Conservation (phyloP, 805 yeast genomes). For the Candida adriatica region DNA sequence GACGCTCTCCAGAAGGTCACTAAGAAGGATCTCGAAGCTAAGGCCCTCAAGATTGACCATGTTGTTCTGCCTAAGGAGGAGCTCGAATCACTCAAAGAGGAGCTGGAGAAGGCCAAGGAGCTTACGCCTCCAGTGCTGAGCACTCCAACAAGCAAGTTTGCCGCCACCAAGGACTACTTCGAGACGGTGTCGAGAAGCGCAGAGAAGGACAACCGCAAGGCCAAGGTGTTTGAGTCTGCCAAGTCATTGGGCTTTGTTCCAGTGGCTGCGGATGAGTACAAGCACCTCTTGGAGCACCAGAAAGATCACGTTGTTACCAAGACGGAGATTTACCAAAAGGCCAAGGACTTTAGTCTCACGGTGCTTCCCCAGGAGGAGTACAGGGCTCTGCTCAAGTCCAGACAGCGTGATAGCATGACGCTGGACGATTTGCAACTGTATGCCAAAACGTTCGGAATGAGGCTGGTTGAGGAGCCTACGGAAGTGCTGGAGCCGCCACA, state of each 20-base stretch:
- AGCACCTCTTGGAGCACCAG: conserved; percentile 24
- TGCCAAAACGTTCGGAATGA: conserved; percentile 30
- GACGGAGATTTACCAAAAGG: conserved; percentile 26
- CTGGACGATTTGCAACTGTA: conserved; percentile 26
- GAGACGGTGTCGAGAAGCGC: conserved; percentile 26
- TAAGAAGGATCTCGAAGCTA: conserved; percentile 24
- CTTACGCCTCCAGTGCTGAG: conserved; percentile 5
- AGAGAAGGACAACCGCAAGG: conserved; percentile 20
- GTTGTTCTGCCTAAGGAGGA: conserved; percentile 22
- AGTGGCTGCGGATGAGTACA: conserved; percentile 28
- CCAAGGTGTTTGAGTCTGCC: conserved; percentile 27
- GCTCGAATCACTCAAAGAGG: conserved; percentile 6
- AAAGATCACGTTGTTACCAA: conserved; percentile 26
- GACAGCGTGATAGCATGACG: conserved; percentile 19
- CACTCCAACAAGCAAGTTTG: conserved; percentile 24
- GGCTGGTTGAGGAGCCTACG: conserved; percentile 24
- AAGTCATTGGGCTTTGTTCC: conserved; percentile 29
- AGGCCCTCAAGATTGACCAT: conserved; percentile 25
- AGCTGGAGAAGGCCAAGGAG: background rate
- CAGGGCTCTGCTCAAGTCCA: conserved; percentile 26
- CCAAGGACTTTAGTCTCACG: conserved; percentile 36
- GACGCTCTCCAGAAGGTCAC: conserved; percentile 22
- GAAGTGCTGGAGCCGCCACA: background rate
- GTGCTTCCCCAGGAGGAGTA: conserved; percentile 41
- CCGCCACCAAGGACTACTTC: conserved; percentile 28